Conservation (phyloP, 345 rosid genomes). For the Clausena lansium region DNA sequence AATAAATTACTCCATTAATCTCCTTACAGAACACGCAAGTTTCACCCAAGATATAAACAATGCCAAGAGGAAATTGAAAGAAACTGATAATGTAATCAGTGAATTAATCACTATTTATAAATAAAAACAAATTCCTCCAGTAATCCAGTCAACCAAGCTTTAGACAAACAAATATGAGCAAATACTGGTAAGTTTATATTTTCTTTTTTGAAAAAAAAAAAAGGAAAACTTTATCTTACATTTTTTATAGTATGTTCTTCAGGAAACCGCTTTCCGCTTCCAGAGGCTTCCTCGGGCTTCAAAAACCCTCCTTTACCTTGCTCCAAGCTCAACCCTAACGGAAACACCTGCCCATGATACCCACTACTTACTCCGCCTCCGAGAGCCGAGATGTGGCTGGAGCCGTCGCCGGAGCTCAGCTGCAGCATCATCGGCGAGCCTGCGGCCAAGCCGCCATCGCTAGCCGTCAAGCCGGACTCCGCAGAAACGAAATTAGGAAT, state of each 20-base stretch:
- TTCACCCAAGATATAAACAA: neutral
- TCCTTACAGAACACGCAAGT: neutral
- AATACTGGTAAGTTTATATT: neutral
- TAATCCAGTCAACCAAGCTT: constrained; percentile 12
- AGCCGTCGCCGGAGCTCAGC: constrained; percentile 74
- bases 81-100: neutral
- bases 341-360: constrained; percentile 73
- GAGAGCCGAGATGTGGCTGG: constrained; percentile 45
- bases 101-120: neutral
- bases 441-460: constrained; percentile 45
- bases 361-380: constrained; percentile 51
- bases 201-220: neutral
- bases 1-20: neutral
- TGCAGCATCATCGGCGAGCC: constrained; percentile 84
- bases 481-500: constrained; percentile 63
- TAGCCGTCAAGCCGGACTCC: constrained; percentile 50
- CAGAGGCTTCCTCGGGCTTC: constrained; percentile 75
- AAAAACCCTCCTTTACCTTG: constrained; percentile 83
- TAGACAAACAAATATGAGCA: neutral
- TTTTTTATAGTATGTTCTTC: constrained; percentile 70
- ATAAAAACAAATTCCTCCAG: neutral
- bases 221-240: constrained; percentile 38
- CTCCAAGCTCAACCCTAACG: constrained; percentile 83
- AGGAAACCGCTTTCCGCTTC: constrained; percentile 71
- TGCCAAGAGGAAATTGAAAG: neutral